Evolutionary conservation across 106 monocot species (phyloP).

Genomic region (Allium cepa): DNA sequence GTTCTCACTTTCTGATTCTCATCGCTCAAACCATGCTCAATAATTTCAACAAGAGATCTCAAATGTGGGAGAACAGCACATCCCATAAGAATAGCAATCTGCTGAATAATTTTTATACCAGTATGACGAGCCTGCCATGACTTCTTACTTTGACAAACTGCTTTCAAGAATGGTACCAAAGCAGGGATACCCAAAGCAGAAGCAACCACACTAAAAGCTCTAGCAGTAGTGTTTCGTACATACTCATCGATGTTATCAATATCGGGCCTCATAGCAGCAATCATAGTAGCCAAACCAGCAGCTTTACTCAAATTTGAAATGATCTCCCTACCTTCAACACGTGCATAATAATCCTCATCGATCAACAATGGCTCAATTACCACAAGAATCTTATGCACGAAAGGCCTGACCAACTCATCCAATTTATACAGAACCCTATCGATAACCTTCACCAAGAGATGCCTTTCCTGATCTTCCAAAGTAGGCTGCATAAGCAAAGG

Average conservation of each 20-base stretch:
- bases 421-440: slow-evolving; percentile 90
- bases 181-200: slow-evolving; percentile 98
- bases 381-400: slow-evolving; percentile 96
- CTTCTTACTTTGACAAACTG: slow-evolving; percentile 99
- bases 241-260: slow-evolving; percentile 99
- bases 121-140: slow-evolving; percentile 98
- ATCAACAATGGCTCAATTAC: slow-evolving; percentile 94
- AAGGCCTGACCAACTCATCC: slow-evolving; percentile 91
- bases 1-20: slow-evolving; percentile 98
- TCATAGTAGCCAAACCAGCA: slow-evolving; percentile 93
- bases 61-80: slow-evolving; percentile 96
- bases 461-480: slow-evolving; percentile 89
- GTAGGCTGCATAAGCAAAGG: slow-evolving; percentile 98
- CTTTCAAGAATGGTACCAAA: slow-evolving; percentile 86
- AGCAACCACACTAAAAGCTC: slow-evolving; percentile 98
- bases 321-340: slow-evolving; percentile 94
- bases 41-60: slow-evolving; percentile 91
- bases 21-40: slow-evolving; percentile 90
- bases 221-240: slow-evolving; percentile 92
- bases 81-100: slow-evolving; percentile 99
- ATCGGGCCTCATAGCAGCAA: slow-evolving; percentile 98
- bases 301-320: slow-evolving; percentile 99
- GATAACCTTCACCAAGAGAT: slow-evolving; percentile 95
- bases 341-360: slow-evolving; percentile 98
- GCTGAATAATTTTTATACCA: slow-evolving; percentile 95